Evolutionary conservation across 257 asterid genomes (phyloP).

Genomic region (Paulownia fortunei): DNA sequence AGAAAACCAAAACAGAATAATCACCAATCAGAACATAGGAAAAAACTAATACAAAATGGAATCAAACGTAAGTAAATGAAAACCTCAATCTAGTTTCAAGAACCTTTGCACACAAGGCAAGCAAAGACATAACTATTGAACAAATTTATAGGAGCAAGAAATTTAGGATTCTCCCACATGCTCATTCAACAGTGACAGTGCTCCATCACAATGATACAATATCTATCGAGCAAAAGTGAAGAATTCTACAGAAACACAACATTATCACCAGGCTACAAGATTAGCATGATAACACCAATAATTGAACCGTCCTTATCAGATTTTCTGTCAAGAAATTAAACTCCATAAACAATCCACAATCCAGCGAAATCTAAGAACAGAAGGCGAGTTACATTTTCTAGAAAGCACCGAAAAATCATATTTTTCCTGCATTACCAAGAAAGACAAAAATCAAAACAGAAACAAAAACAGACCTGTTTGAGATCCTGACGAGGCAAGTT

Average conservation of each 20-base stretch:
- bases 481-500: slow-evolving; percentile 79
- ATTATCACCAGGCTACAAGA: neutral
- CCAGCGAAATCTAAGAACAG: neutral
- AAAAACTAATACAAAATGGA: neutral
- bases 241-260: neutral
- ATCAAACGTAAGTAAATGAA: neutral
- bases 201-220: neutral
- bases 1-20: neutral
- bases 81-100: neutral
- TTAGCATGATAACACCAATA: neutral
- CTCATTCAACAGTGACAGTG: neutral
- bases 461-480: slow-evolving; percentile 54
- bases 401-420: neutral
- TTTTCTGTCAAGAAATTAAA: neutral
- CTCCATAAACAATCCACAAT: neutral
- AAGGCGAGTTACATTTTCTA: neutral
- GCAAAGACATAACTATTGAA: neutral
- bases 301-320: neutral
- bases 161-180: neutral
- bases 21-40: slow-evolving; percentile 12
- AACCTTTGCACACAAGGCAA: neutral
- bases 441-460: neutral
- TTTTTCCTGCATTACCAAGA: neutral
- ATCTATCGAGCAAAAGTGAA: neutral
- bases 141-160: neutral